Evolutionary conservation across 768 basidiomycete species (phyloP), one percentile per base, ranked within the genome.

Genomic region (Coprinopsis sp.): DNA sequence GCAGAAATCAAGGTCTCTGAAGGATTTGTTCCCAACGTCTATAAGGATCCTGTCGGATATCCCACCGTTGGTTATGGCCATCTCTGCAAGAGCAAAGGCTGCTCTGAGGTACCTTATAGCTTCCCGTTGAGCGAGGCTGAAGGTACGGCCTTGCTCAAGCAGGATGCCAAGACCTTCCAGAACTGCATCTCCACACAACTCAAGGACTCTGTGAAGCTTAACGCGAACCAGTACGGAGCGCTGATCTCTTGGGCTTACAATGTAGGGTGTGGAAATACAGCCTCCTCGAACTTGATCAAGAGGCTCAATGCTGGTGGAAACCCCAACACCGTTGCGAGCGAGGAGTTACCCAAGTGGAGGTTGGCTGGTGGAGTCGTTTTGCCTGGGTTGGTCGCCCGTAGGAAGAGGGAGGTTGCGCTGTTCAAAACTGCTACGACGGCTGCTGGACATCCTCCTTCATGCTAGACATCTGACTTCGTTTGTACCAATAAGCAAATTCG

Each of bases 151-250:
- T 63, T 68, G 27, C 55, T 68, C 29, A 45, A 49, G 28, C 45
- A 54, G n/a, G 65, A 65, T 42, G 36, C 62, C 29, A 46, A 49
- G 42, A 50, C 50, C 16, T 58, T 50, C 45, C 49, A 52, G 10
- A 51, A 52, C 21, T 67, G 64, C 54, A 48, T 66, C 39, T 43
- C 55, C 33, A 51, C 49, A 12, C 52, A 58, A 11, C 53, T 66
- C 43, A 49, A 34, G 23, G 45, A 54, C 34, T 49, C 33, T 25
- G 54, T 66, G 16, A 30, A 36, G 14, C 44, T 66, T 37, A 67
- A 62, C 31, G 64, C 51, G 13, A 66, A 67, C 43, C 64, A 67
- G 50, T 63, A 60, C 52, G 64, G 63, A 11, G 66, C 66, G 2
- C 52, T 67, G 14, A 50, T 55, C 11, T 59, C 60, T 12, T 64